A percentile compares a stretch with the other conserved stretches of the same genome.
phyloP scores from a whole-genome alignment of 352 stramenopile genomes.

The Globisporangium mamillatum region DNA sequence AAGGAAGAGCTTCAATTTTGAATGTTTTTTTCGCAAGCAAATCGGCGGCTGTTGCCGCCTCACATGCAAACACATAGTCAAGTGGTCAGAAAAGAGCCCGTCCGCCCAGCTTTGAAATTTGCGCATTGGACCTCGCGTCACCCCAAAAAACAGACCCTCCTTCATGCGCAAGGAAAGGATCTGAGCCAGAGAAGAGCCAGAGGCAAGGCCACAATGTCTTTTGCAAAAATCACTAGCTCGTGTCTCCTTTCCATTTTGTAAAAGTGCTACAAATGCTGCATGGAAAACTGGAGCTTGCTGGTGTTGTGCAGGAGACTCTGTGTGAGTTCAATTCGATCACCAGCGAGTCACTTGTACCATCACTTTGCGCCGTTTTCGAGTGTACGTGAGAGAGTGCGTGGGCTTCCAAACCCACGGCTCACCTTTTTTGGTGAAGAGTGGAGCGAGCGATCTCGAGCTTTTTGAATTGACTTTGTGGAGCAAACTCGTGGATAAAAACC shows the following conservation, averaged over 20 bases:
- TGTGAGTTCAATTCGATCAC: too few species aligned
- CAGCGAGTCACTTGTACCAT: too few species aligned
- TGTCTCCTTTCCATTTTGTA: too few species aligned
- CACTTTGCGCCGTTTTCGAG: background rate
- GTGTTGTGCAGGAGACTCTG: too few species aligned
- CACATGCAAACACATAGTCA: background rate
- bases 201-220: too few species aligned
- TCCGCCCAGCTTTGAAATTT: background rate
- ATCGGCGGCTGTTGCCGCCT: background rate
- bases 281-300: too few species aligned
- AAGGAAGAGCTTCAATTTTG: too few species aligned
- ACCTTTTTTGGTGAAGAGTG: background rate
- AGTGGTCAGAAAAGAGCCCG: background rate
- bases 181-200: background rate
- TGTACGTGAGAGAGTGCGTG: background rate
- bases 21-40: background rate
- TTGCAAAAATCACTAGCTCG: too few species aligned
- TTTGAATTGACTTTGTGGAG: background rate
- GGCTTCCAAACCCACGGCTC: background rate
- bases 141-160: background rate
- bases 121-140: background rate
- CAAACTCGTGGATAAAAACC: background rate
- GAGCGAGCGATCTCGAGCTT: background rate
- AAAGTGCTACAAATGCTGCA: too few species aligned
- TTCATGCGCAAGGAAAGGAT: background rate